Evolutionary conservation across 31 red algal genomes (phyloP), one percentile per base, ranked within the genome.

Genomic region (Asparagopsis taxiformis): DNA sequence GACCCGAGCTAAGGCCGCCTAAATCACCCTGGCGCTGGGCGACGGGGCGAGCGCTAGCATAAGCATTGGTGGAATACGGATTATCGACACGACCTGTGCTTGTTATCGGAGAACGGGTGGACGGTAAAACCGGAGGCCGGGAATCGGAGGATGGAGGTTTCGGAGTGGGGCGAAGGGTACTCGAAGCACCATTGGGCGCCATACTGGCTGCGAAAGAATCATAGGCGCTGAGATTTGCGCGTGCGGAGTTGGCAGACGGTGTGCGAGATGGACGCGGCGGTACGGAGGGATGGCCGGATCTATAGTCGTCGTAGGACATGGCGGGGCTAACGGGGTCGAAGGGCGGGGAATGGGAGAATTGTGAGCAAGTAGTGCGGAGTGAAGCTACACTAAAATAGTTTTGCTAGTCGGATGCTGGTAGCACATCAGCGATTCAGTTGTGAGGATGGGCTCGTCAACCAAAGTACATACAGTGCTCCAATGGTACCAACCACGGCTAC

Each of bases 281-380:
- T 32, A 25, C 57, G 43, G 11, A 32, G 57, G 84, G 72, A 26
- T 56, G 72, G 35, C 84, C 72, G 46, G 84, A 59, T 39, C 84
- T 63, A 44, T 88, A 88, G 66, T 88, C 84, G 41, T 77, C 74
- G 74, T 88, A 88, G 3, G 84, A 88, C 84, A 88, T 88, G 48
- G 44, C 19, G 69, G 69, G 21, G 69, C 13, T 9, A 17, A 2
- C 2, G 29, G 1, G 51, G 49, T 19, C 29, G 28, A 24, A 51
- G 2, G 3, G 69, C 1, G 49, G 41, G 25, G 0, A 36, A 70
- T n/a, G 2, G 37, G 44, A 1, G 64, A 51, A 2, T 16, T n/a
- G 64, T 51, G 29, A 1, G 1, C 2, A 52, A 46, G 34, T 15
- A 53, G 5, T 23, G 64, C 17, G 5, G 20, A 31, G 16, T 13